Evolutionary conservation across 75 land plant species (phyloP).

Genomic region (Chamaecyparis obtusa): DNA sequence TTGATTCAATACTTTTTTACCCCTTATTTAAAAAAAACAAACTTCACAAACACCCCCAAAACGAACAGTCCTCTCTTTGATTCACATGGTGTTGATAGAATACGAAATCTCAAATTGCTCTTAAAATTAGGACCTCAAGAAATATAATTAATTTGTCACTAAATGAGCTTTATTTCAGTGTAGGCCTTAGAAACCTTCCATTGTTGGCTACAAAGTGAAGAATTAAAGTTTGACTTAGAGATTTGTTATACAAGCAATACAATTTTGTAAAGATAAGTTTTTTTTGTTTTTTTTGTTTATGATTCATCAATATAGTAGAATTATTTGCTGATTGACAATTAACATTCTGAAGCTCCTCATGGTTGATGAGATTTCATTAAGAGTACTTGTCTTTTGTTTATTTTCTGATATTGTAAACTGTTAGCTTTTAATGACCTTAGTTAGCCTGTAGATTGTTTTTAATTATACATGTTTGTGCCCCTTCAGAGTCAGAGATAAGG

Average conservation of each 20-base stretch:
- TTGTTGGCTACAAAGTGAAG: not conserved
- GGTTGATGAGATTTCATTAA: not conserved
- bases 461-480: not conserved
- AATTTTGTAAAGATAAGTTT: not conserved
- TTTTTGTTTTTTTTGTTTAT: not conserved
- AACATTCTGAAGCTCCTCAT: not conserved
- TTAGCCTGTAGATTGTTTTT: not conserved
- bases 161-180: not conserved
- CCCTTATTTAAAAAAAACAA: no score
- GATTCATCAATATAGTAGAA: not conserved
- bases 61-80: not conserved
- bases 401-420: not conserved
- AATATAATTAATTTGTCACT: not conserved
- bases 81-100: not conserved
- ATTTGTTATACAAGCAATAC: not conserved
- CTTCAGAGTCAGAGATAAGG: not conserved
- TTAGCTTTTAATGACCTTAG: not conserved
- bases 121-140: not conserved
- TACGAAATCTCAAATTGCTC: not conserved
- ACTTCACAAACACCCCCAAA: not conserved
- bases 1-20: no score
- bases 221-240: not conserved
- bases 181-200: not conserved
- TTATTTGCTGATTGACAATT: not conserved
- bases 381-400: not conserved